Evolutionary conservation across 2,329 filamentous ascomycete genomes (phyloP).

Genomic region (Aureobasidium pullulans): DNA sequence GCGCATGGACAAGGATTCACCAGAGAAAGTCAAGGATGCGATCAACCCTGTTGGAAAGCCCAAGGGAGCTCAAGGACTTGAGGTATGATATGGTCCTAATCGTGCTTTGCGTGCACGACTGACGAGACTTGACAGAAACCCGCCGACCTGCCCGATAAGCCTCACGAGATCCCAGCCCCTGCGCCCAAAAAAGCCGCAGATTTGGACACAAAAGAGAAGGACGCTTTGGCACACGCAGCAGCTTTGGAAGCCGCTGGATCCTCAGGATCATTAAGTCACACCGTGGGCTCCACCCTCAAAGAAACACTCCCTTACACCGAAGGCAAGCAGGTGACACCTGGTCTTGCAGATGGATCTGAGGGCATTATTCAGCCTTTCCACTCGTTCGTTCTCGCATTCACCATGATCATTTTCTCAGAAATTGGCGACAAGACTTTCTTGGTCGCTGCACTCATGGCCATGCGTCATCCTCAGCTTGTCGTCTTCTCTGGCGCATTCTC

Average conservation of each 20-base stretch:
- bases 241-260: not conserved
- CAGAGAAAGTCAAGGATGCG: conserved; percentile 25
- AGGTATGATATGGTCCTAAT: conserved; percentile 41
- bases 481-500: conserved; percentile 94
- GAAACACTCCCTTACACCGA: conserved; percentile 34
- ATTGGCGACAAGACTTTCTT: conserved; percentile 98
- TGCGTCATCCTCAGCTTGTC: conserved; percentile 89
- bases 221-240: not conserved
- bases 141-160: conserved; percentile 67
- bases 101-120: not conserved
- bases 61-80: conserved; percentile 35
- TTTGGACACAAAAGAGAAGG: conserved; percentile 19
- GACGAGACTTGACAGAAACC: conserved; percentile 57
- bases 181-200: conserved; percentile 41
- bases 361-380: conserved; percentile 73
- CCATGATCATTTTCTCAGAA: conserved; percentile 96
- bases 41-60: conserved; percentile 29
- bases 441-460: conserved; percentile 95
- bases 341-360: conserved; percentile 40
- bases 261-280: not conserved
- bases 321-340: conserved; percentile 22
- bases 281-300: conserved; percentile 20
- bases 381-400: conserved; percentile 84
- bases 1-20: conserved; percentile 40
- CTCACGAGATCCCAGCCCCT: conserved; percentile 66